A percentile compares a stretch with the other conserved stretches of the same genome.
phyloP scores from a whole-genome alignment of 2,329 filamentous ascomycete genomes.

The Aspergillus texensis region DNA sequence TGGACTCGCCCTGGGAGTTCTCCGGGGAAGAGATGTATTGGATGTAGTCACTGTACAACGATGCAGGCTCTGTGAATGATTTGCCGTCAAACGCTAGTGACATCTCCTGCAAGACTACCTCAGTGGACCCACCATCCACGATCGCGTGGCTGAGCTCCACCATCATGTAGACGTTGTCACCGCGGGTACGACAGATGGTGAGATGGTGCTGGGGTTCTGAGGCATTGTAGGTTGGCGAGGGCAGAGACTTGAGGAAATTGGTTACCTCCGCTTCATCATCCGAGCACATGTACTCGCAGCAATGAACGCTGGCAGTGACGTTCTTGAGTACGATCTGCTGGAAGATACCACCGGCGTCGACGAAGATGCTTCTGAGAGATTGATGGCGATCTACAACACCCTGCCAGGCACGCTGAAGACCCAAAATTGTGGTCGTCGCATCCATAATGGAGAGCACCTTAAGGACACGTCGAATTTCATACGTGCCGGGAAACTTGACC shows the following conservation, averaged over 20 bases:
- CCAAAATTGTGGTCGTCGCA: background rate
- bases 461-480: background rate
- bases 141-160: constrained; percentile 9
- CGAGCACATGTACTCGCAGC: background rate
- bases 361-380: background rate
- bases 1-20: background rate
- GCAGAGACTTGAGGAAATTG: background rate
- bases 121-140: background rate
- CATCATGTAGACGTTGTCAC: background rate
- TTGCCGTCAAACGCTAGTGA: background rate
- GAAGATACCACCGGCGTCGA: background rate
- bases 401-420: background rate
- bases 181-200: background rate
- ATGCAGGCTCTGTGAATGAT: background rate
- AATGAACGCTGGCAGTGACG: background rate
- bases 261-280: background rate
- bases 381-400: background rate
- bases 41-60: constrained; percentile 4
- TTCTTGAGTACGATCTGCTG: background rate
- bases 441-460: background rate
- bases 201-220: constrained; percentile 1
- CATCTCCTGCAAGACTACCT: constrained; percentile 11
- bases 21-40: background rate
- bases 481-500: background rate
- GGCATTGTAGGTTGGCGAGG: background rate